Conservation (phyloP, 257 asterid species). For the Solanum etuberosum region DNA sequence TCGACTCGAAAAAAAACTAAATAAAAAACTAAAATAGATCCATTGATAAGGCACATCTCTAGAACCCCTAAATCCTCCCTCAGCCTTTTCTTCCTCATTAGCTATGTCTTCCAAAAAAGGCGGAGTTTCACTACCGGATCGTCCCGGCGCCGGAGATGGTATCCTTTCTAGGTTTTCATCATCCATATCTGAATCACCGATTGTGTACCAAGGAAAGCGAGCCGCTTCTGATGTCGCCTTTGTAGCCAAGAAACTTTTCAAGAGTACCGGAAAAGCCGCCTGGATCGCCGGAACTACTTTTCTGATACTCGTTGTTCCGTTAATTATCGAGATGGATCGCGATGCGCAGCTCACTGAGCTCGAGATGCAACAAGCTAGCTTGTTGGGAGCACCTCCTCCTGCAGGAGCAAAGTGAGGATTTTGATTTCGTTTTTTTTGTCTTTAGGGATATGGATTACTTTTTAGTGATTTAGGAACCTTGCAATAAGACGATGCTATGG, state of each 20-base stretch:
- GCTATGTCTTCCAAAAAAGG: slow-evolving; percentile 8
- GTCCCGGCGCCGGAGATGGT: slow-evolving; percentile 9
- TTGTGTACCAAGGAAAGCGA: slow-evolving; percentile 58
- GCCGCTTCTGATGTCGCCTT: slow-evolving; percentile 54
- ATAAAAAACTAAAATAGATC: neutral
- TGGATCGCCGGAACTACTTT: slow-evolving; percentile 80
- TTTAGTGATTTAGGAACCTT: neutral
- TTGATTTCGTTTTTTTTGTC: neutral
- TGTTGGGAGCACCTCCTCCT: slow-evolving; percentile 49
- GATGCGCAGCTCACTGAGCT: slow-evolving; percentile 68
- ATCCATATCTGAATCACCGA: slow-evolving; percentile 40
- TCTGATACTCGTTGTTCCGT: slow-evolving; percentile 61
- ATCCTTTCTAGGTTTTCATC: slow-evolving; percentile 10
- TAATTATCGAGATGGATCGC: slow-evolving; percentile 81
- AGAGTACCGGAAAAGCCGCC: slow-evolving; percentile 88
- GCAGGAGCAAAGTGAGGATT: slow-evolving; percentile 2
- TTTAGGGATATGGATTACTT: neutral
- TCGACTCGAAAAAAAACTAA: no score
- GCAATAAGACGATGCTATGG: neutral
- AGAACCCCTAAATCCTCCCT: neutral
- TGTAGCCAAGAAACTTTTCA: slow-evolving; percentile 51
- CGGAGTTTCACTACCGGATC: slow-evolving; percentile 16
- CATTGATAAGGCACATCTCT: neutral
- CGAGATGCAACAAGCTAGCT: slow-evolving; percentile 74
- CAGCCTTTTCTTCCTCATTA: neutral